Evolutionary conservation across 2,329 filamentous ascomycete genomes (phyloP).

Genomic region (Fusarium sp.): DNA sequence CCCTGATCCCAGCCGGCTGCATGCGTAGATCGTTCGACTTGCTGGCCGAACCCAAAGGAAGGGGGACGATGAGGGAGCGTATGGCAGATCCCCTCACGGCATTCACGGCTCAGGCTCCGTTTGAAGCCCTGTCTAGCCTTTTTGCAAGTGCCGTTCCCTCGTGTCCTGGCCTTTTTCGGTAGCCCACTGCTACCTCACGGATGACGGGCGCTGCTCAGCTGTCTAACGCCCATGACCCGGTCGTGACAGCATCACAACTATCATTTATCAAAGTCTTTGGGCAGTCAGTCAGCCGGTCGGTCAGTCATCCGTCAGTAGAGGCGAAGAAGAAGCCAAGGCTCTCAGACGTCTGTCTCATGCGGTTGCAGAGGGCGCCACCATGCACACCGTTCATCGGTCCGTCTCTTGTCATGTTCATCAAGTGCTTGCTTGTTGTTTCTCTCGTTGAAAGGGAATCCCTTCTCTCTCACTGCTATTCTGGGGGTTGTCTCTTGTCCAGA

Average conservation of each 20-base stretch:
- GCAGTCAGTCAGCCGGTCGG: not conserved
- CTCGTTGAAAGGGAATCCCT: not conserved
- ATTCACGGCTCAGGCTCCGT: constrained; percentile 23
- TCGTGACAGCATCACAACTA: constrained; percentile 22
- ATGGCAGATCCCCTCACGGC: constrained; percentile 28
- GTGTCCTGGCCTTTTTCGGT: not conserved
- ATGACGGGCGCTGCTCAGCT: not conserved
- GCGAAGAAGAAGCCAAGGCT: not conserved
- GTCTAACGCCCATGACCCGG: constrained; percentile 24
- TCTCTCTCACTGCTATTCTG: not conserved
- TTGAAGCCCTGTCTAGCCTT: constrained; percentile 13
- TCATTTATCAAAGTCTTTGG: not conserved
- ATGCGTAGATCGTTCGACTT: constrained; percentile 37
- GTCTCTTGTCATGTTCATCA: not conserved
- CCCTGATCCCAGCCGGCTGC: constrained; percentile 30
- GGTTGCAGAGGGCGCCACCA: constrained; percentile 27
- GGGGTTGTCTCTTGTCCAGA: not conserved
- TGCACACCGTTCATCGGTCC: constrained; percentile 24
- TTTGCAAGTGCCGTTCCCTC: constrained; percentile 28
- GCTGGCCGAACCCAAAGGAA: constrained; percentile 10
- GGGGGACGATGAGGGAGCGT: not conserved
- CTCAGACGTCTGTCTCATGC: constrained; percentile 24
- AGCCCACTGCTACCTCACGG: constrained; percentile 2
- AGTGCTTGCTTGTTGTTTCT: not conserved
- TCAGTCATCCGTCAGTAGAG: constrained; percentile 4